phyloP scores from a whole-genome alignment of 2,329 filamentous ascomycete genomes.

The Neodidymelliopsis sp. region DNA sequence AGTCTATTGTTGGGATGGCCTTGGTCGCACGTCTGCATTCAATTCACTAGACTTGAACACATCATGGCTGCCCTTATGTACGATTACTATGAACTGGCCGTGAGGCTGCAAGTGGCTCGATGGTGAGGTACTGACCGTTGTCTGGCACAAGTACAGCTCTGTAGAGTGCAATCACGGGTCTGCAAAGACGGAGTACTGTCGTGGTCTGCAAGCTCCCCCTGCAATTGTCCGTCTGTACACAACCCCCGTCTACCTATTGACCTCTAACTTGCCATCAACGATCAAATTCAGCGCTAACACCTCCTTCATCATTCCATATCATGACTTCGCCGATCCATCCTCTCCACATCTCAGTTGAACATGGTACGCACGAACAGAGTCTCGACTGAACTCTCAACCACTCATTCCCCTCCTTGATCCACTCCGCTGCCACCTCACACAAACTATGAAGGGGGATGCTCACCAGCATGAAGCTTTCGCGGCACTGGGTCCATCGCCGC shows the following conservation, averaged over 20 bases:
- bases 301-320: neutral
- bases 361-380: neutral
- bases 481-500: neutral
- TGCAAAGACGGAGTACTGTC: no score
- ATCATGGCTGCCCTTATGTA: no score
- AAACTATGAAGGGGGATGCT: neutral
- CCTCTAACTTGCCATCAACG: neutral
- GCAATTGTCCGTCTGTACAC: neutral
- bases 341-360: neutral
- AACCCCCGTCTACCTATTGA: neutral
- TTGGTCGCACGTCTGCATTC: no score
- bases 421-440: constrained; percentile 1
- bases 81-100: no score
- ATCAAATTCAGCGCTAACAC: neutral
- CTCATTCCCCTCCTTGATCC: neutral
- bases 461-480: constrained; percentile 3
- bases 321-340: neutral
- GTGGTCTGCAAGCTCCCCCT: no score
- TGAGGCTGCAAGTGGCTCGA: no score
- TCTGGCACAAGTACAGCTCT: no score
- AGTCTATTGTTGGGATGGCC: neutral
- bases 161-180: no score
- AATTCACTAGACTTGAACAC: no score
- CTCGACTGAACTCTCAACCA: constrained; percentile 3
- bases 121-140: no score